These are phyloP conservation scores for Huntiella omanensis DNA, from an alignment of 2,329 filamentous ascomycete species.

Conservation along the genomic window DNA sequence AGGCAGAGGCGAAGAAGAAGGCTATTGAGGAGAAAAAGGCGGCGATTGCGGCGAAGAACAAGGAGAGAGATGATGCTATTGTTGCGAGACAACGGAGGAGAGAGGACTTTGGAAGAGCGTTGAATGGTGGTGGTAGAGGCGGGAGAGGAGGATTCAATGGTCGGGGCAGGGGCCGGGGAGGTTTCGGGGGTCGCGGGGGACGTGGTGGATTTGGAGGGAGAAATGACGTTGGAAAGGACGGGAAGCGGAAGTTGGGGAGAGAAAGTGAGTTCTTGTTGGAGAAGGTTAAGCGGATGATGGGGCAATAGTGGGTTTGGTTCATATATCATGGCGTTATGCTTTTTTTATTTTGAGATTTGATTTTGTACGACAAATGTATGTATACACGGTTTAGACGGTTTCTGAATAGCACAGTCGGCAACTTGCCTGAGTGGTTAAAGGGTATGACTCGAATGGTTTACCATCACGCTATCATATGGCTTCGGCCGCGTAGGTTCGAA, in stretches of 20 bases:
- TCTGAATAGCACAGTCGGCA: not conserved
- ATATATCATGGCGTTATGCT: no score
- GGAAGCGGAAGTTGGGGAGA: slow-evolving; percentile 52
- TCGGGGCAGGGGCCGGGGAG: not conserved
- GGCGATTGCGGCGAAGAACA: slow-evolving; percentile 25
- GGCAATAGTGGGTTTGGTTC: slow-evolving; percentile 13
- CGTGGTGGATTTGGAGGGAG: not conserved
- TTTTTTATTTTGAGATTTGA: no score
- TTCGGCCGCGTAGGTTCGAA: slow-evolving; percentile 9
- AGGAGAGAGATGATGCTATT: slow-evolving; percentile 32
- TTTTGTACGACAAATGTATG: no score
- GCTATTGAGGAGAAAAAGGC: slow-evolving; percentile 24
- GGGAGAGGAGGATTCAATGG: not conserved
- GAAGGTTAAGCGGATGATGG: slow-evolving; percentile 49
- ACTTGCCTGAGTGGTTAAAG: slow-evolving; percentile 11
- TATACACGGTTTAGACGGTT: no score
- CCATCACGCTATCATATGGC: slow-evolving; percentile 7
- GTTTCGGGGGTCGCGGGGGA: not conserved
- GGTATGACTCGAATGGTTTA: slow-evolving; percentile 10
- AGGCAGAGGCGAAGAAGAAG: slow-evolving; percentile 20
- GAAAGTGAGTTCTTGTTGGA: slow-evolving; percentile 56
- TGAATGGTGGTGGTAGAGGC: slow-evolving; percentile 14
- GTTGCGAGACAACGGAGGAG: slow-evolving; percentile 36
- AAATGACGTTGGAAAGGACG: slow-evolving; percentile 24
- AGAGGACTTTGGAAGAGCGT: slow-evolving; percentile 47